phyloP scores from a whole-genome alignment of 306 rosid species.

The Gillenia trifoliata region DNA sequence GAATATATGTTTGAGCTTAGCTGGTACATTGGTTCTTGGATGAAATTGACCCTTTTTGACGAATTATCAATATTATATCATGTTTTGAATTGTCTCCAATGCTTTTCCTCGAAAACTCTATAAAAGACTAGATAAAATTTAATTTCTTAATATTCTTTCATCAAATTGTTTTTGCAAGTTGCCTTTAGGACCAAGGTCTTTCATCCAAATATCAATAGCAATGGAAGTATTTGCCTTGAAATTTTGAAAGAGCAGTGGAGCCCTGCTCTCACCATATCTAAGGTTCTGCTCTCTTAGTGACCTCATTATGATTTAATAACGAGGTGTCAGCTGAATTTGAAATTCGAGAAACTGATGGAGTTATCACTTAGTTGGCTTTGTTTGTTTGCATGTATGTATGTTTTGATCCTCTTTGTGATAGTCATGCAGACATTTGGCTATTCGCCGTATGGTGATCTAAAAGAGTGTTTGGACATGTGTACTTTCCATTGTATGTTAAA shows the following conservation, averaged over 20 bases:
- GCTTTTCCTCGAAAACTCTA: background rate
- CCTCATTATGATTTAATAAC: background rate
- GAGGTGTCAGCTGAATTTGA: too few species aligned
- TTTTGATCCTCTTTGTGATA: too few species aligned
- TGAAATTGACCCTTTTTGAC: background rate
- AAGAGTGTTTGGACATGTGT: too few species aligned
- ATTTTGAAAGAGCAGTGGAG: slow-evolving; percentile 89
- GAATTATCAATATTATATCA: background rate
- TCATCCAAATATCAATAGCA: slow-evolving; percentile 91
- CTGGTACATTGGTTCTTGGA: background rate
- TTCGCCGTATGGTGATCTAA: too few species aligned
- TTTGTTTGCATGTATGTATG: too few species aligned
- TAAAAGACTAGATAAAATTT: background rate
- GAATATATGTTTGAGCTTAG: background rate
- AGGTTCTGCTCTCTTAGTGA: slow-evolving; percentile 41
- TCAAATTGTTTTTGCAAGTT: slow-evolving; percentile 40
- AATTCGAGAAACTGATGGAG: too few species aligned
- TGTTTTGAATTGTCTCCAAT: background rate
- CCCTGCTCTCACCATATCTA: slow-evolving; percentile 76
- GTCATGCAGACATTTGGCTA: too few species aligned
- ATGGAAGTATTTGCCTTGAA: slow-evolving; percentile 84
- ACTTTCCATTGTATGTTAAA: too few species aligned
- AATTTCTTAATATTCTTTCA: slow-evolving; percentile 1
- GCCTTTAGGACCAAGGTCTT: slow-evolving; percentile 85
- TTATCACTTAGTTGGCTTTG: too few species aligned